Conservation (phyloP, 129 eudicot species). For the Flaveria trinervia region DNA sequence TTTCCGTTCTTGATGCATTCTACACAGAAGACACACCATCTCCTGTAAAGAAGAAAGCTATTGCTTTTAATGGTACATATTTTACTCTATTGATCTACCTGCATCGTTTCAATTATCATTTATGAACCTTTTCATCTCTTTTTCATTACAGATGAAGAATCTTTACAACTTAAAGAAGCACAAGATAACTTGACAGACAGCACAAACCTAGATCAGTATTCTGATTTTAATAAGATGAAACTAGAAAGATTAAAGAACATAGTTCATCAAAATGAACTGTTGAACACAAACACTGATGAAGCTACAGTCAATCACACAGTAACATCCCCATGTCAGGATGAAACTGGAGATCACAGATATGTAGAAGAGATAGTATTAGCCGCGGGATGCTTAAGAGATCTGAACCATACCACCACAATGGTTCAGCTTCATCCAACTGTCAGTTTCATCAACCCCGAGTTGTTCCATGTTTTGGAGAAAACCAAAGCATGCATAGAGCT, state of each 20-base stretch:
- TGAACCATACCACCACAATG: slow-evolving; percentile 34
- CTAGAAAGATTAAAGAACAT: slow-evolving; percentile 41
- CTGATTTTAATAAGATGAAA: slow-evolving; percentile 36
- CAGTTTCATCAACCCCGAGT: slow-evolving; percentile 60
- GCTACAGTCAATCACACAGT: slow-evolving; percentile 29
- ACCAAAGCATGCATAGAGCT: slow-evolving; percentile 37
- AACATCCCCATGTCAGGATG: slow-evolving; percentile 32
- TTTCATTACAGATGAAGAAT: slow-evolving; percentile 48
- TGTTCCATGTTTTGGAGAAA: slow-evolving; percentile 77
- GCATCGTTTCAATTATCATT: neutral
- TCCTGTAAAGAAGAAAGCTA: slow-evolving; percentile 75
- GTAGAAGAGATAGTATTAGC: slow-evolving; percentile 58
- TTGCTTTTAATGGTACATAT: slow-evolving; percentile 64
- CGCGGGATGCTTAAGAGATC: slow-evolving; percentile 58
- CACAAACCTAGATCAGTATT: slow-evolving; percentile 32
- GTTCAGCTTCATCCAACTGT: slow-evolving; percentile 47
- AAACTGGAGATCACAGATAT: slow-evolving; percentile 50
- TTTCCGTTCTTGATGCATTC: slow-evolving; percentile 87
- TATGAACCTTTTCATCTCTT: slow-evolving; percentile 12
- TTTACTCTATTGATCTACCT: neutral
- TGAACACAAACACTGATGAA: slow-evolving; percentile 40
- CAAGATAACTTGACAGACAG: slow-evolving; percentile 33
- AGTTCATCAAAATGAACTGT: slow-evolving; percentile 44
- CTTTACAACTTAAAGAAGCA: slow-evolving; percentile 38
- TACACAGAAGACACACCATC: slow-evolving; percentile 78